Conservation (phyloP, 1,284 basidiomycete genomes). For the Sanghuangporus baumii region DNA sequence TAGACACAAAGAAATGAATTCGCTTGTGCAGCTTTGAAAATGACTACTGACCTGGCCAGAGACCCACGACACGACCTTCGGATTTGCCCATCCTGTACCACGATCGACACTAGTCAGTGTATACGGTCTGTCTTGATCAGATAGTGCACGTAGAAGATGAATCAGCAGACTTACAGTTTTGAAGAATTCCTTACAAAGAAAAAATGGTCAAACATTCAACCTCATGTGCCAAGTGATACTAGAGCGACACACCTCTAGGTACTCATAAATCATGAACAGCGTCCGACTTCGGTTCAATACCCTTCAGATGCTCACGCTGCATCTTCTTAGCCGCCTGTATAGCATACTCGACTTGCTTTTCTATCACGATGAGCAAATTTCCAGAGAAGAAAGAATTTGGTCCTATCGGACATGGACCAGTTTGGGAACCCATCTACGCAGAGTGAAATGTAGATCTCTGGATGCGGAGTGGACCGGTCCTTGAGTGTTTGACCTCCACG, state of each 20-base stretch:
- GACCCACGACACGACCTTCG: slow-evolving; percentile 48
- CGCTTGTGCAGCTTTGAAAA: not conserved
- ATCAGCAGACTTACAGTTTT: slow-evolving; percentile 31
- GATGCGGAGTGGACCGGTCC: slow-evolving; percentile 46
- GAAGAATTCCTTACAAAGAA: slow-evolving; percentile 33
- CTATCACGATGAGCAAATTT: slow-evolving; percentile 46
- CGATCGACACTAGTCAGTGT: slow-evolving; percentile 49
- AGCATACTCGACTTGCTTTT: slow-evolving; percentile 50
- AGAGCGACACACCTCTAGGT: slow-evolving; percentile 35
- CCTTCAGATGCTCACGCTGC: slow-evolving; percentile 53
- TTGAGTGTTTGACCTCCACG: slow-evolving; percentile 41
- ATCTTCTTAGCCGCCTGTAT: slow-evolving; percentile 49
- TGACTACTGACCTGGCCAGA: slow-evolving; percentile 48
- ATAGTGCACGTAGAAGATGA: not conserved
- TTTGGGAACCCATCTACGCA: slow-evolving; percentile 60
- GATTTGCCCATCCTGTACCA: slow-evolving; percentile 63
- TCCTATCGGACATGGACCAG: slow-evolving; percentile 48
- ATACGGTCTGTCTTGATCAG: slow-evolving; percentile 41
- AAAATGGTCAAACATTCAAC: not conserved
- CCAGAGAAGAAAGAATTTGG: slow-evolving; percentile 53
- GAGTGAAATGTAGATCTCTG: slow-evolving; percentile 48
- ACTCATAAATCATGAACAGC: slow-evolving; percentile 56
- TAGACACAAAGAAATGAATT: not conserved
- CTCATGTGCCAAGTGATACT: not conserved
- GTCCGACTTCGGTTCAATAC: slow-evolving; percentile 48